Percentiles rank a stretch among this genome's conserved stretches.
Conservation (phyloP, 257 asterid genomes). For the Gentiana macrophylla region DNA sequence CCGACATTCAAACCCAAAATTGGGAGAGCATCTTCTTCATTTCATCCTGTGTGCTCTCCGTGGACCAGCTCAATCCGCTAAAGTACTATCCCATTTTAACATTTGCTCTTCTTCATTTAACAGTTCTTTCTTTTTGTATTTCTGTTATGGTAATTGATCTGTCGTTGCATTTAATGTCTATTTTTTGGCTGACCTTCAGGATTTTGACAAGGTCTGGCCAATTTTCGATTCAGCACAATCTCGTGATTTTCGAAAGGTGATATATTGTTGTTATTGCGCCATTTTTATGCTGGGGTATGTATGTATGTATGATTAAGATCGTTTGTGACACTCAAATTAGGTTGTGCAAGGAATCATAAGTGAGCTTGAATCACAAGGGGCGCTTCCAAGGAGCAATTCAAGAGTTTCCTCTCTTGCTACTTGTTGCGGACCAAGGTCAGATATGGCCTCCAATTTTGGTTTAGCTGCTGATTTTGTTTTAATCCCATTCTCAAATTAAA, state of each 20-base stretch:
- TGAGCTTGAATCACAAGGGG: constrained; percentile 98
- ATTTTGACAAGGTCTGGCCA: constrained; percentile 98
- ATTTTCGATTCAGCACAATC: constrained; percentile 98
- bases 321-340: constrained; percentile 20
- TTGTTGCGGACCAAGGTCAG: constrained; percentile 98
- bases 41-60: constrained; percentile 91
- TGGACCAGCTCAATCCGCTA: constrained; percentile 96
- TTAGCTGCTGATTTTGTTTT: background rate
- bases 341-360: constrained; percentile 97
- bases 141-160: background rate
- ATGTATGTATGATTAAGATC: constrained; percentile 1
- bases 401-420: constrained; percentile 99
- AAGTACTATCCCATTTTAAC: constrained; percentile 23
- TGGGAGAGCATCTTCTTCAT: constrained; percentile 95
- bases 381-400: constrained; percentile 97
- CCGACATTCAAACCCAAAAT: constrained; percentile 97
- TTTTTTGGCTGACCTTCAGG: constrained; percentile 38
- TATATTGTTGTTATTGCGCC: background rate
- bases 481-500: no score
- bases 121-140: background rate
- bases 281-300: constrained; percentile 5
- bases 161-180: constrained; percentile 7
- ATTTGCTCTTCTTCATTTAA: background rate
- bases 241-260: constrained; percentile 97
- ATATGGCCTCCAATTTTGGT: no score